Percentiles rank a stretch among this genome's conserved stretches.
phyloP scores from a whole-genome alignment of 108 stramenopile species.

The Conticribra guillardii region DNA sequence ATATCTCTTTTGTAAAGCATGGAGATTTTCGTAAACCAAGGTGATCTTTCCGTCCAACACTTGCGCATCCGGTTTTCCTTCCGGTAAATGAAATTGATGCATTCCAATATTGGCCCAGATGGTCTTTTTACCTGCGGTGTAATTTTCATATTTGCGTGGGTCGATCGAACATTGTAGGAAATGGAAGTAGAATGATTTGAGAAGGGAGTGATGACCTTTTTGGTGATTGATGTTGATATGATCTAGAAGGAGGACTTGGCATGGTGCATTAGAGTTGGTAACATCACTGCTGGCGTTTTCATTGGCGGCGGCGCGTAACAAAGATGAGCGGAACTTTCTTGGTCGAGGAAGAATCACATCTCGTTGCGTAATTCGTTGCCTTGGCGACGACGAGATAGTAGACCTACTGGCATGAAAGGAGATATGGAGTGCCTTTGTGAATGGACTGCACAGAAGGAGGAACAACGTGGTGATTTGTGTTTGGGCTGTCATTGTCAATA shows the following conservation, averaged over 20 bases:
- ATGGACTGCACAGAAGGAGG: too few relatives aligned
- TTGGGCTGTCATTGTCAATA: too few relatives aligned
- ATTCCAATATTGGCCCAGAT: slow-evolving; percentile 52
- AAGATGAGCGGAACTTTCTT: too few relatives aligned
- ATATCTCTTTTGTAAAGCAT: slow-evolving; percentile 44
- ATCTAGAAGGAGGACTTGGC: slow-evolving; percentile 43
- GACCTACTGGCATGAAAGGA: too few relatives aligned
- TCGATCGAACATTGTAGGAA: slow-evolving; percentile 52
- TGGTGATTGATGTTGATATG: slow-evolving; percentile 61
- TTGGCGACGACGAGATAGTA: too few relatives aligned
- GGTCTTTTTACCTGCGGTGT: slow-evolving; percentile 23
- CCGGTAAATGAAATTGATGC: slow-evolving; percentile 59
- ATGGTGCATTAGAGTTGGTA: too few relatives aligned
- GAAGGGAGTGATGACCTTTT: slow-evolving; percentile 45
- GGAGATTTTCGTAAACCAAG: slow-evolving; percentile 49
- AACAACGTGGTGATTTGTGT: too few relatives aligned
- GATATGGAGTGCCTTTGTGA: too few relatives aligned
- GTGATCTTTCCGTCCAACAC: slow-evolving; percentile 67
- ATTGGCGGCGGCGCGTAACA: too few relatives aligned
- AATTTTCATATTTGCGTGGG: slow-evolving; percentile 50
- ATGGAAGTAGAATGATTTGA: slow-evolving; percentile 56
- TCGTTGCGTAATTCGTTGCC: too few relatives aligned
- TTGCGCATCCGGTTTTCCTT: slow-evolving; percentile 61
- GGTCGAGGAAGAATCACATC: too few relatives aligned
- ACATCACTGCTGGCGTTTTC: too few relatives aligned